Evolutionary conservation across 371 early-diverging fungal genomes (phyloP).

Genomic region (Lichtheimia ramosa): DNA sequence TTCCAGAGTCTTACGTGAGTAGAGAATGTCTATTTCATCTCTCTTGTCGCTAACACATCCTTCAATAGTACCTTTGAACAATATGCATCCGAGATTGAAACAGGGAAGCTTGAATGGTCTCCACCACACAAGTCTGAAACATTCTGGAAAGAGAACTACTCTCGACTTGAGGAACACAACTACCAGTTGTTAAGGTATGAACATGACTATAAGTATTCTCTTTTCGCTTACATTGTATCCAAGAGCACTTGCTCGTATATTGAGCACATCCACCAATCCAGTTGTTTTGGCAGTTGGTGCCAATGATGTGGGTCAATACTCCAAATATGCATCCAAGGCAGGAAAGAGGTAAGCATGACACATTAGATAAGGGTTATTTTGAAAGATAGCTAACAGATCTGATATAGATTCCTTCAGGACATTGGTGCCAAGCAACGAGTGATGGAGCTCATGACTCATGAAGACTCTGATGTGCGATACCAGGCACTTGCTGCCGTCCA

Average conservation of each 20-base stretch:
- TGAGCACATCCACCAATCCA: constrained; percentile 66
- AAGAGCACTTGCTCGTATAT: constrained; percentile 65
- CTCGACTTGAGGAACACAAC: constrained; percentile 76
- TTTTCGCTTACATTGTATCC: background rate
- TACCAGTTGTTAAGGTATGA: constrained; percentile 66
- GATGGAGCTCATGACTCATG: constrained; percentile 93
- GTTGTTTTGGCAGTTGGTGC: constrained; percentile 83
- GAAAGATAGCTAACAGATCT: background rate
- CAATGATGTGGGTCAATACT: constrained; percentile 92
- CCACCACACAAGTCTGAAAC: constrained; percentile 89
- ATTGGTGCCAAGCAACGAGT: constrained; percentile 91
- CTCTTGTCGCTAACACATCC: background rate
- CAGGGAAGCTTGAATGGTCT: constrained; percentile 91
- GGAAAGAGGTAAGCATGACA: constrained; percentile 72
- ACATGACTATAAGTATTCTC: background rate
- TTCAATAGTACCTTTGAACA: constrained; percentile 86
- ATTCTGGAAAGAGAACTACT: constrained; percentile 92
- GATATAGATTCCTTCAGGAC: constrained; percentile 75
- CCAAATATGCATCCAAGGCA: constrained; percentile 73
- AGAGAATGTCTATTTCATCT: background rate
- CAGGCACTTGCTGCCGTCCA: constrained; percentile 90
- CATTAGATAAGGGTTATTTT: background rate
- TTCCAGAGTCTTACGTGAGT: constrained; percentile 73
- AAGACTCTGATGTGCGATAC: constrained; percentile 84
- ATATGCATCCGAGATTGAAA: constrained; percentile 85